These are phyloP conservation scores for Fusarium sp. DNA, from an alignment of 2,329 filamentous ascomycete species.

Conservation along the genomic window DNA sequence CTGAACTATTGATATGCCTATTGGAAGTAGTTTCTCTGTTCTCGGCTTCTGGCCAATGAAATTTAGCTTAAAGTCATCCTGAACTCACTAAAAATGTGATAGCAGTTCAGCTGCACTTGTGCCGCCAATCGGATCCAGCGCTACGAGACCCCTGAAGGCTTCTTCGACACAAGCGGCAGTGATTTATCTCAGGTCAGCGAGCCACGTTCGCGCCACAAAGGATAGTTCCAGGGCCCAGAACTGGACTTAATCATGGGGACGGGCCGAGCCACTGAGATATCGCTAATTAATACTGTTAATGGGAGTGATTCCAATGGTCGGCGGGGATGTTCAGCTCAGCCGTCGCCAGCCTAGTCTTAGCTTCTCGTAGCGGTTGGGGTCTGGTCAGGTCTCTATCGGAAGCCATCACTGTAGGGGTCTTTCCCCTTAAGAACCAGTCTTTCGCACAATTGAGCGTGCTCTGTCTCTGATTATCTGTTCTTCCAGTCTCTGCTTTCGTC, in stretches of 20 bases:
- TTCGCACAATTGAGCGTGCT: background rate
- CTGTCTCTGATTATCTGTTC: background rate
- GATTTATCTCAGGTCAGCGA: background rate
- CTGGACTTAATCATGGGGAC: background rate
- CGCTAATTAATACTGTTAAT: background rate
- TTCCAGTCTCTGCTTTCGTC: accelerated
- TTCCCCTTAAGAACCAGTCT: background rate
- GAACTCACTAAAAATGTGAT: background rate
- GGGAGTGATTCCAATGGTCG: background rate
- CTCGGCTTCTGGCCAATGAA: background rate
- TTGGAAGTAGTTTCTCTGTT: background rate
- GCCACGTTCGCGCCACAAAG: background rate
- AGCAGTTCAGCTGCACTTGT: background rate
- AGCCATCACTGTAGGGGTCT: background rate
- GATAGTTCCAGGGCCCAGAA: background rate
- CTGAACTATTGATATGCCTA: background rate
- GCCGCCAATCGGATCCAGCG: background rate
- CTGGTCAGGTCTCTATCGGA: background rate
- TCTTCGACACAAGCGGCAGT: background rate
- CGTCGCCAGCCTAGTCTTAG: background rate
- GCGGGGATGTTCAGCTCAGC: background rate
- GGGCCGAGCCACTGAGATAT: background rate
- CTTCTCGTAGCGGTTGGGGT: background rate
- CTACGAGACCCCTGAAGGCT: background rate
- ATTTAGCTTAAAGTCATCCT: background rate